Evolutionary conservation across 768 basidiomycete genomes (phyloP).

Genomic region (Crepidotus variabilis): DNA sequence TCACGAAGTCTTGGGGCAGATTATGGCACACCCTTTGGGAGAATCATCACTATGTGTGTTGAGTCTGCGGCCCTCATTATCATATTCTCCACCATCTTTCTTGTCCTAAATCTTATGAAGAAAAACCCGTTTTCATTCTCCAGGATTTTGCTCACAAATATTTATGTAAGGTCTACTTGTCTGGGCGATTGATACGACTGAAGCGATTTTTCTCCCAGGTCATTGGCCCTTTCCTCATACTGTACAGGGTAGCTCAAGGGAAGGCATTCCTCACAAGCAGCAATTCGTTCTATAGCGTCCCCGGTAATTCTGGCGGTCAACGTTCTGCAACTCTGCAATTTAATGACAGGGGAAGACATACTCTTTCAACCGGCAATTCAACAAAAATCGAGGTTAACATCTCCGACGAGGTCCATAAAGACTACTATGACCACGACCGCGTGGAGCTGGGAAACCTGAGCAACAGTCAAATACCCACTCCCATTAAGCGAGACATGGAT

Average conservation of each 20-base stretch:
- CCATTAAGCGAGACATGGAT: not conserved
- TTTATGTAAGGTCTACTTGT: constrained; percentile 3
- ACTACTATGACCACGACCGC: not conserved
- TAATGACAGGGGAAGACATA: not conserved
- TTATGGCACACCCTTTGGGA: constrained; percentile 4
- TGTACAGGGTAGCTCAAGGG: constrained; percentile 18
- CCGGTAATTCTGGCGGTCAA: not conserved
- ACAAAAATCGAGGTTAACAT: constrained; percentile 4
- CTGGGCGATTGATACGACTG: not conserved
- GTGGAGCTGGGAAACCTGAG: constrained; percentile 3
- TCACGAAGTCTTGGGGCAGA: constrained; percentile 5
- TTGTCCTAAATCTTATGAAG: constrained; percentile 6
- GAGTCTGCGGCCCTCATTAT: constrained; percentile 13
- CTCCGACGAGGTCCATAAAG: not conserved
- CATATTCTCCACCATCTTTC: constrained; percentile 7
- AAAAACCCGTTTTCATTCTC: constrained; percentile 8
- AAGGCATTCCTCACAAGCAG: constrained; percentile 11
- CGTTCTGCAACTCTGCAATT: not conserved
- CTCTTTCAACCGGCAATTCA: not conserved
- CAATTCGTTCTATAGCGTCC: not conserved
- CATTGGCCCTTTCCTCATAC: constrained; percentile 15
- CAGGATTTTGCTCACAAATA: constrained; percentile 5
- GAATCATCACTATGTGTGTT: constrained; percentile 10
- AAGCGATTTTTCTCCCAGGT: not conserved
- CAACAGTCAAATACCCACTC: not conserved